These are phyloP conservation scores for Tolypocladium endophyticum DNA, from an alignment of 2,329 filamentous ascomycete genomes.

Conservation along the genomic window DNA sequence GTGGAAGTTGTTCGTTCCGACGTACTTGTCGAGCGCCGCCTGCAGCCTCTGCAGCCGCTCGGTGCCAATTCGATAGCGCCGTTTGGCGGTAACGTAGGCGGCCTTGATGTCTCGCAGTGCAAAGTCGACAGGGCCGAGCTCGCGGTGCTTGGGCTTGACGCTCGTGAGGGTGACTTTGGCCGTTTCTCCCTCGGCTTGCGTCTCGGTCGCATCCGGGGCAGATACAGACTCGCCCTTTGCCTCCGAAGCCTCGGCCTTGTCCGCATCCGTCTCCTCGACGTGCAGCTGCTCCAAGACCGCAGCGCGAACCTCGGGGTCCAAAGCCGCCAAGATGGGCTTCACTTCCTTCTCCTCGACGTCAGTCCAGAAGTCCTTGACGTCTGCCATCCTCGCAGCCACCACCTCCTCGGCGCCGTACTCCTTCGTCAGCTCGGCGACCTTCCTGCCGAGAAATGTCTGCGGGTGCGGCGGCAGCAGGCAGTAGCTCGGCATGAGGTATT, in stretches of 20 bases:
- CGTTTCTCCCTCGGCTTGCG: constrained; percentile 10
- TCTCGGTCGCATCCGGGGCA: constrained; percentile 8
- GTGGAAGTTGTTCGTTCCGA: constrained; percentile 86
- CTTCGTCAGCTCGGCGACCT: constrained; percentile 67
- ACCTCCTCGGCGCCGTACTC: constrained; percentile 62
- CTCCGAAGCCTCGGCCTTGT: constrained; percentile 5
- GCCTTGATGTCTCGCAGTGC: constrained; percentile 67
- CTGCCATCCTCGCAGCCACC: constrained; percentile 59
- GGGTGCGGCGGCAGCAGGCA: constrained; percentile 88
- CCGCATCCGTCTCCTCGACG: constrained; percentile 15
- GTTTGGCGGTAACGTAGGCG: constrained; percentile 73
- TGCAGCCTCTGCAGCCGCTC: constrained; percentile 66
- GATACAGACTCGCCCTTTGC: constrained; percentile 9
- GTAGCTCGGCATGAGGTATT: constrained; percentile 92
- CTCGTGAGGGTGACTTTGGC: constrained; percentile 14
- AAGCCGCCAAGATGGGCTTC: constrained; percentile 52
- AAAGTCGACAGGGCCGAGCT: constrained; percentile 44
- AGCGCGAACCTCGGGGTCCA: constrained; percentile 54
- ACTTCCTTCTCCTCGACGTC: constrained; percentile 73
- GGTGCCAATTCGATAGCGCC: constrained; percentile 69
- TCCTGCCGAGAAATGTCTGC: constrained; percentile 72
- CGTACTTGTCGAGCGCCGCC: constrained; percentile 60
- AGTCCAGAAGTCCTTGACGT: constrained; percentile 74
- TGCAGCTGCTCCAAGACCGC: constrained; percentile 55
- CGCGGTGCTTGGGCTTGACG: constrained; percentile 28